Evolutionary conservation across 1,284 basidiomycete genomes (phyloP).

Genomic region (Apiotrichum brassicae): DNA sequence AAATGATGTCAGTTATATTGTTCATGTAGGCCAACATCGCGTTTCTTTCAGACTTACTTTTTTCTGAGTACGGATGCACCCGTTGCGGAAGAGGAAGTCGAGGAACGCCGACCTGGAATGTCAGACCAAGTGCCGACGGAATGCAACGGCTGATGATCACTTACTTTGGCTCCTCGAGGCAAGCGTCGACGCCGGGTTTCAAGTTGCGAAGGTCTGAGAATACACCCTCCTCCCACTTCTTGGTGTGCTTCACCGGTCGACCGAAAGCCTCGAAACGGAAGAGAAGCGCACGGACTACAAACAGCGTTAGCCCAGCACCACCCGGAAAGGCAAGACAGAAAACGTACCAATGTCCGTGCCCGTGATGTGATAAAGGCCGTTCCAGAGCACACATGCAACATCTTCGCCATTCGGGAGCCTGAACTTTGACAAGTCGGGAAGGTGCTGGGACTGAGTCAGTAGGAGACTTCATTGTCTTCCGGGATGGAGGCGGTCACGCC

Average conservation of each 20-base stretch:
- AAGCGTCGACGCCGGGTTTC: slow-evolving; percentile 83
- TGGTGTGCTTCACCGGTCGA: slow-evolving; percentile 40
- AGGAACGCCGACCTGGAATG: slow-evolving; percentile 54
- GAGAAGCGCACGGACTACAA: slow-evolving; percentile 66
- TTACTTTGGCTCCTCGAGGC: slow-evolving; percentile 82
- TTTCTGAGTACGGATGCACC: slow-evolving; percentile 91
- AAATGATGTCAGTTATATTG: not conserved
- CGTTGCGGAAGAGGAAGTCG: slow-evolving; percentile 85
- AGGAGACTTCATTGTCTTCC: too few species aligned
- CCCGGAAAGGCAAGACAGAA: not conserved
- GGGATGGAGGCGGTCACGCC: too few species aligned
- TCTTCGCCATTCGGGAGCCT: slow-evolving; percentile 75
- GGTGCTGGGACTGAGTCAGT: slow-evolving; percentile 18
- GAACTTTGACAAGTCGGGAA: slow-evolving; percentile 74
- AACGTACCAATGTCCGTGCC: slow-evolving; percentile 58
- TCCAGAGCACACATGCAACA: slow-evolving; percentile 84
- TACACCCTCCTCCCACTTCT: slow-evolving; percentile 69
- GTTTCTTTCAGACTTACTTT: slow-evolving; percentile 54
- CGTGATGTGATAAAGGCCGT: slow-evolving; percentile 80
- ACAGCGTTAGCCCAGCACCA: slow-evolving; percentile 43
- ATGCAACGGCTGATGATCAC: too few species aligned
- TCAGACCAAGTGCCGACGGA: not conserved
- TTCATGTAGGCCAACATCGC: slow-evolving; percentile 52
- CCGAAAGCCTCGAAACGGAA: slow-evolving; percentile 85
- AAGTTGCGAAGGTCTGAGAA: slow-evolving; percentile 85